These are phyloP conservation scores for Austroboletus novae-zelandiae DNA, from an alignment of 1,284 basidiomycete genomes.

Conservation along the genomic window DNA sequence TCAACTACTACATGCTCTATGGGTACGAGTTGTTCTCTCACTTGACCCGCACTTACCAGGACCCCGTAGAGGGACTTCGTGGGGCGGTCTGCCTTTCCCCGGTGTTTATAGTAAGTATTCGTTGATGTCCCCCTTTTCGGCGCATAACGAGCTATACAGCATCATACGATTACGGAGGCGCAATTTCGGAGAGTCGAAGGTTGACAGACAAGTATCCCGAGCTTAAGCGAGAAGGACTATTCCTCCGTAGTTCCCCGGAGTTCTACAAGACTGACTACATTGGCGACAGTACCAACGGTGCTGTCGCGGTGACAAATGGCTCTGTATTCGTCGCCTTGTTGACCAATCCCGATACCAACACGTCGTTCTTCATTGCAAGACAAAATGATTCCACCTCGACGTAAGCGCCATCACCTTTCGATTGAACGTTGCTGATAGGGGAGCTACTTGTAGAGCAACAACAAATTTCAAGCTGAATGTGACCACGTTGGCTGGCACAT, in stretches of 20 bases:
- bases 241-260: slow-evolving; percentile 70
- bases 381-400: slow-evolving; percentile 65
- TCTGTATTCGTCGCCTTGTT: slow-evolving; percentile 62
- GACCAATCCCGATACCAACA: slow-evolving; percentile 59
- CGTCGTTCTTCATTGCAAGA: slow-evolving; percentile 69
- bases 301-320: slow-evolving; percentile 46
- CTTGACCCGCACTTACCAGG: slow-evolving; percentile 1
- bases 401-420: slow-evolving; percentile 39
- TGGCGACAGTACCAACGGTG: slow-evolving; percentile 55
- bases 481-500: slow-evolving; percentile 45
- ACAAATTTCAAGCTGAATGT: slow-evolving; percentile 57
- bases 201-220: slow-evolving; percentile 70
- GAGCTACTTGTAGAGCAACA: slow-evolving; percentile 37
- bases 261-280: slow-evolving; percentile 78
- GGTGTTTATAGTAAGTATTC: slow-evolving; percentile 50
- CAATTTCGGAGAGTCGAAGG: slow-evolving; percentile 68
- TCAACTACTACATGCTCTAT: slow-evolving; percentile 79
- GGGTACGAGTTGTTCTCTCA: slow-evolving; percentile 43
- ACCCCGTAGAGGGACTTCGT: slow-evolving; percentile 64
- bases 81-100: slow-evolving; percentile 73
- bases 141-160: slow-evolving; percentile 27
- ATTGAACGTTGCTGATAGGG: slow-evolving; percentile 6
- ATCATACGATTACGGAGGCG: slow-evolving; percentile 67
- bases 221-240: slow-evolving; percentile 71
- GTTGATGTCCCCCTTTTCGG: background rate